Evolutionary conservation across 768 basidiomycete genomes (phyloP).

Genomic region (Lentinula raphanica): DNA sequence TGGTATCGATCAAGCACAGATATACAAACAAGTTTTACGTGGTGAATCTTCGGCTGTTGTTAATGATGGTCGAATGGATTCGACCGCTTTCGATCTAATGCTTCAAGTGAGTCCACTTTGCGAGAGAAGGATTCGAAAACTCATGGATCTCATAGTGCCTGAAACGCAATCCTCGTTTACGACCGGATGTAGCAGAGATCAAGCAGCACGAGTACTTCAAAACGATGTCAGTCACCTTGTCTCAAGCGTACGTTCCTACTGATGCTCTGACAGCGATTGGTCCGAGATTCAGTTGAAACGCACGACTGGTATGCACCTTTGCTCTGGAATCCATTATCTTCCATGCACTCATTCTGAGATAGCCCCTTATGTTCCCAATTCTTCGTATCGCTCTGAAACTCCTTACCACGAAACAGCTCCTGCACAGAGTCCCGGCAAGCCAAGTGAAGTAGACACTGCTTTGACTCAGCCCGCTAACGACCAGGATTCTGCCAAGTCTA

Average conservation of each 20-base stretch:
- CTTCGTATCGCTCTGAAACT: neutral
- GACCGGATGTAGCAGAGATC: conserved; percentile 35
- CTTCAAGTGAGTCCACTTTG: conserved; percentile 29
- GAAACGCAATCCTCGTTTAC: conserved; percentile 48
- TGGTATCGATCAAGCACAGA: neutral
- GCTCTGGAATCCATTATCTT: neutral
- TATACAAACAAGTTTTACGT: conserved; percentile 3
- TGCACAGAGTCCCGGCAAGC: neutral
- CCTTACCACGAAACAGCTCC: neutral
- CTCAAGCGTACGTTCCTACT: neutral
- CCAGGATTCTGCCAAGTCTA: neutral
- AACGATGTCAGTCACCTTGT: conserved; percentile 33
- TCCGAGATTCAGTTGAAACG: neutral
- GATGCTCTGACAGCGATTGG: neutral
- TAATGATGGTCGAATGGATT: neutral
- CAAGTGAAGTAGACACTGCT: neutral
- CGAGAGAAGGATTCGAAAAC: neutral
- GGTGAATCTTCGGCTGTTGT: neutral
- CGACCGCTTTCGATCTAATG: conserved; percentile 29
- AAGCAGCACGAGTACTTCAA: conserved; percentile 46
- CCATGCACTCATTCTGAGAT: neutral
- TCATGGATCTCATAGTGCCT: conserved; percentile 38
- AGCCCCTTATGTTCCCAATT: conserved; percentile 4
- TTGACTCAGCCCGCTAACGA: neutral
- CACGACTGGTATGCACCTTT: neutral